These are phyloP conservation scores for Botryosphaeria dothidea DNA, from an alignment of 2,329 filamentous ascomycete species.

Conservation along the genomic window DNA sequence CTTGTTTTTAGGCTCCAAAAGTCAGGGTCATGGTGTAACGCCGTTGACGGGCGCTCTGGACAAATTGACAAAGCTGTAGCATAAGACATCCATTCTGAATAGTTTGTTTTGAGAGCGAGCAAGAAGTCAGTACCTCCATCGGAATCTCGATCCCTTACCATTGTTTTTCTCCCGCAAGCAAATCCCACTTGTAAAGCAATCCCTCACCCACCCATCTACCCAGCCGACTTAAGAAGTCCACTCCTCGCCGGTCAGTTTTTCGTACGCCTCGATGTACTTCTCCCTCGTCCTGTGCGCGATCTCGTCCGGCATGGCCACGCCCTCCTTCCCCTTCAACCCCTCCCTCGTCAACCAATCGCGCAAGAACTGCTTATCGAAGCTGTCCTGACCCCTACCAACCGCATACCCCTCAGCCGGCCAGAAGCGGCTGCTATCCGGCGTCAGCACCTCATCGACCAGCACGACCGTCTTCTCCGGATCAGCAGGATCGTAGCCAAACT, in stretches of 20 bases:
- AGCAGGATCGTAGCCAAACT: slow-evolving; percentile 67
- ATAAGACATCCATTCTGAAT: no score
- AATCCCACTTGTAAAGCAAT: no score
- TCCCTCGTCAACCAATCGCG: slow-evolving; percentile 77
- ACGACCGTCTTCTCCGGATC: slow-evolving; percentile 63
- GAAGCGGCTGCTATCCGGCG: slow-evolving; percentile 75
- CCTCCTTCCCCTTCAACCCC: slow-evolving; percentile 74
- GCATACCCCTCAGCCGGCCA: slow-evolving; percentile 77
- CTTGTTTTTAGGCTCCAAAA: no score
- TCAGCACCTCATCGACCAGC: slow-evolving; percentile 82
- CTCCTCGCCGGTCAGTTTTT: slow-evolving; percentile 63
- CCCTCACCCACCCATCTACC: not conserved
- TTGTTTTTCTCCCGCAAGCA: no score
- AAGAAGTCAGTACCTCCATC: no score
- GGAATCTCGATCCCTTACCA: no score
- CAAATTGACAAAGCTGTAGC: no score
- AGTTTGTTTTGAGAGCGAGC: no score
- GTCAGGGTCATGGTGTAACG: no score
- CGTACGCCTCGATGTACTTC: slow-evolving; percentile 76
- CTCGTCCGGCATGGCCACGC: slow-evolving; percentile 71
- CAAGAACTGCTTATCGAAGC: slow-evolving; percentile 78
- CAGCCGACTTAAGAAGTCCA: not conserved
- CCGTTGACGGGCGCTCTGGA: no score
- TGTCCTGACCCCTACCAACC: slow-evolving; percentile 73
- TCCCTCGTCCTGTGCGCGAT: slow-evolving; percentile 67